These are phyloP conservation scores for Podila epicladia DNA, from an alignment of 192 early-diverging fungal species.

Conservation along the genomic window DNA sequence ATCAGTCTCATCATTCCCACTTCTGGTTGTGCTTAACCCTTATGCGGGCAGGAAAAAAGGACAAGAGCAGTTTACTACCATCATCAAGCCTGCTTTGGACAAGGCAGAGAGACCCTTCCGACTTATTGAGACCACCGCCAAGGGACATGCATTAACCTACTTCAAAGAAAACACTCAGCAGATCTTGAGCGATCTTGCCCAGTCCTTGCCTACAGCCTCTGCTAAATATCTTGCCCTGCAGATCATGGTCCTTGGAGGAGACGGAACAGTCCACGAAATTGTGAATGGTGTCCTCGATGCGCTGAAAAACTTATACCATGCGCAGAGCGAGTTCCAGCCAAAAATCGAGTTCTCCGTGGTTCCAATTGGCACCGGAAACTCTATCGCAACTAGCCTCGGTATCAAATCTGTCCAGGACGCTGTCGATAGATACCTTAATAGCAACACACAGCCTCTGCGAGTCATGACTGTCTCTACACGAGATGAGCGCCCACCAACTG, in stretches of 20 bases:
- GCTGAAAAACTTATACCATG: neutral
- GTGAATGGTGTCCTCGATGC: slow-evolving; percentile 55
- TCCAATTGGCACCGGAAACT: slow-evolving; percentile 60
- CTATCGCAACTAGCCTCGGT: slow-evolving; percentile 54
- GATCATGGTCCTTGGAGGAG: slow-evolving; percentile 58
- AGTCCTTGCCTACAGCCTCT: neutral
- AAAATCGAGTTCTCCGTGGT: slow-evolving; percentile 46
- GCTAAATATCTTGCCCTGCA: neutral
- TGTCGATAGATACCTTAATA: slow-evolving; percentile 35
- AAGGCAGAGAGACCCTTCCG: slow-evolving; percentile 11
- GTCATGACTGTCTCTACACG: slow-evolving; percentile 48
- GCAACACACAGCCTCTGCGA: slow-evolving; percentile 25
- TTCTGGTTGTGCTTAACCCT: slow-evolving; percentile 52
- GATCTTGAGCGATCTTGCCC: slow-evolving; percentile 17
- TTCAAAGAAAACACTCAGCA: slow-evolving; percentile 20
- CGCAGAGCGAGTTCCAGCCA: neutral
- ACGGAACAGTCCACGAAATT: slow-evolving; percentile 60
- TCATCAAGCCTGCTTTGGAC: slow-evolving; percentile 44
- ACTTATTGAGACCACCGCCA: slow-evolving; percentile 18
- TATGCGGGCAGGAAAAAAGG: slow-evolving; percentile 34
- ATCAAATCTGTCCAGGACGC: slow-evolving; percentile 46
- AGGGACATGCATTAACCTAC: slow-evolving; percentile 16
- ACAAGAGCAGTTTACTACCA: slow-evolving; percentile 8
- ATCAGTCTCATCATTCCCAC: too few relatives aligned
- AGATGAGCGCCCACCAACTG: neutral